Conservation (phyloP, 805 yeast genomes). For the Starmerella floris region DNA sequence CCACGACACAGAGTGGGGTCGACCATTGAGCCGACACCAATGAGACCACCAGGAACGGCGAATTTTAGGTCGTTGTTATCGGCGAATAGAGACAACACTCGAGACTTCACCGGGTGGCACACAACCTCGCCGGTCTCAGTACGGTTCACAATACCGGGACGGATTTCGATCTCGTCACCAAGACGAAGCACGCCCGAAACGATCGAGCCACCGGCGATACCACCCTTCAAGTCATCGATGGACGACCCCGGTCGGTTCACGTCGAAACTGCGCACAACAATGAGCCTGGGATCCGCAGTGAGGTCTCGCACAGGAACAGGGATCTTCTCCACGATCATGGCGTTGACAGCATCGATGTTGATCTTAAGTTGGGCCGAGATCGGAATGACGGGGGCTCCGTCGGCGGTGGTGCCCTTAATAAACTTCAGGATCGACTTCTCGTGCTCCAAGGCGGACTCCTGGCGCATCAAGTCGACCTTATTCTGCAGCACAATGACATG, state of each 20-base stretch:
- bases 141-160: constrained; percentile 98
- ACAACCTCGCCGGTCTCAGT: constrained; percentile 68
- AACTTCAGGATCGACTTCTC: constrained; percentile 82
- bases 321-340: constrained; percentile 83
- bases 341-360: constrained; percentile 96
- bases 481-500: constrained; percentile 94
- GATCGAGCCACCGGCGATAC: constrained; percentile 99
- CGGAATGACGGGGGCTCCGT: constrained; percentile 97
- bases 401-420: constrained; percentile 96
- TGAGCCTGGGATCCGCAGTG: constrained; percentile 81
- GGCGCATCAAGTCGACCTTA: constrained; percentile 97
- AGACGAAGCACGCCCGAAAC: constrained; percentile 91
- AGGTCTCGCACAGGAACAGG: constrained; percentile 97
- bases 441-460: constrained; percentile 91
- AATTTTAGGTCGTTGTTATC: constrained; percentile 95
- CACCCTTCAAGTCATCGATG: constrained; percentile 93
- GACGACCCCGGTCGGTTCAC: constrained; percentile 98
- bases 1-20: constrained; percentile 99
- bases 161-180: constrained; percentile 96
- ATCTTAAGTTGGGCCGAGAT: constrained; percentile 97
- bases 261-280: constrained; percentile 95
- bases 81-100: constrained; percentile 87
- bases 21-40: constrained; percentile 98
- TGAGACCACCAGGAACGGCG: constrained; percentile 99
- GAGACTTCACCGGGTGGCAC: constrained; percentile 90